Evolutionary conservation across 2,329 filamentous ascomycete genomes (phyloP).

Genomic region (Trichoderma harzianum): DNA sequence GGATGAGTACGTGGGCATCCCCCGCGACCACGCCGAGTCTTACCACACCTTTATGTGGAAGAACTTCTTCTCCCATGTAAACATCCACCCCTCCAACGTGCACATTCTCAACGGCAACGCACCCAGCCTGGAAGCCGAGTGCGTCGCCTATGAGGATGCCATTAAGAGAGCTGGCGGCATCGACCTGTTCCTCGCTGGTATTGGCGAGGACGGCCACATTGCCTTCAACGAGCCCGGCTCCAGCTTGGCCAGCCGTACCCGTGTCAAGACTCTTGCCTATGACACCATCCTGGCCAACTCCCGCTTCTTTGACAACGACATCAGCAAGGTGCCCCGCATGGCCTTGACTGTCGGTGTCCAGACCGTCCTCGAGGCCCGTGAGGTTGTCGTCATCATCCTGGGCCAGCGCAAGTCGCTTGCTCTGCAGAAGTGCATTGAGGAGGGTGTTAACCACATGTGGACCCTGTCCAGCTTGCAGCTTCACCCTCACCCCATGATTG

Average conservation of each 20-base stretch:
- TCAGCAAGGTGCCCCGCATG: conserved; percentile 73
- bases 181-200: conserved; percentile 80
- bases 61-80: conserved; percentile 82
- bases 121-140: conserved; percentile 70
- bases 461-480: conserved; percentile 77
- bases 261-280: conserved; percentile 83
- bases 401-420: conserved; percentile 79
- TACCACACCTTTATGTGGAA: conserved; percentile 95
- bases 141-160: conserved; percentile 73
- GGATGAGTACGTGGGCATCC: conserved; percentile 86
- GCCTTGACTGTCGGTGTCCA: conserved; percentile 81
- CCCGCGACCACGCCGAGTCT: conserved; percentile 77
- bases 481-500: conserved; percentile 77
- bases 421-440: conserved; percentile 76
- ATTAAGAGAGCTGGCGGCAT: conserved; percentile 75
- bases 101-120: conserved; percentile 83
- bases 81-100: conserved; percentile 77
- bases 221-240: conserved; percentile 89
- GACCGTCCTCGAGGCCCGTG: conserved; percentile 75
- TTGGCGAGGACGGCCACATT: conserved; percentile 83
- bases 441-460: conserved; percentile 87
- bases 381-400: conserved; percentile 79
- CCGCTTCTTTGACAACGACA: conserved; percentile 74
- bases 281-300: conserved; percentile 85
- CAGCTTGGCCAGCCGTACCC: conserved; percentile 70